Percentiles rank a stretch among this genome's conserved stretches.
phyloP scores from a whole-genome alignment of 176 grass and related monocot genomes.

The Melocanna baccifera region DNA sequence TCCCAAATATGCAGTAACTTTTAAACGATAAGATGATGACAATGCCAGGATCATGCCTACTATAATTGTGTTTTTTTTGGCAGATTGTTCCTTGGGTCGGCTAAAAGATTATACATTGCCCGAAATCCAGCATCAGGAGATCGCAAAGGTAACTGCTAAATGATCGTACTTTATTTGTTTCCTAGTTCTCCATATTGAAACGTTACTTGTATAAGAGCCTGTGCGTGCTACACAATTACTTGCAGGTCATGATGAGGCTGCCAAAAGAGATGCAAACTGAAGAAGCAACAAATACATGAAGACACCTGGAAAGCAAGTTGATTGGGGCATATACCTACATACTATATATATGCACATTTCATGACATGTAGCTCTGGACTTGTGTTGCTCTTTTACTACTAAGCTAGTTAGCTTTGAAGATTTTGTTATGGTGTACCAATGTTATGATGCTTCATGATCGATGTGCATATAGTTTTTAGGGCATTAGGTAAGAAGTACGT shows the following conservation, averaged over 20 bases:
- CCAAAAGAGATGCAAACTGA: slow-evolving; percentile 15
- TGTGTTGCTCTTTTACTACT: slow-evolving; percentile 7
- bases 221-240: not conserved
- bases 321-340: not conserved
- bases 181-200: not conserved
- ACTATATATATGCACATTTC: slow-evolving; percentile 14
- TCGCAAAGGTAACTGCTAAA: slow-evolving; percentile 38
- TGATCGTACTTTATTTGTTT: not conserved
- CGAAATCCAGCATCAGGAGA: slow-evolving; percentile 27
- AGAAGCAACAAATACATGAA: slow-evolving; percentile 37
- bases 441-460: not conserved
- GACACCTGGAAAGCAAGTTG: not conserved
- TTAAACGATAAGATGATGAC: not conserved
- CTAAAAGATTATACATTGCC: slow-evolving; percentile 75
- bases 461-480: slow-evolving; percentile 34
- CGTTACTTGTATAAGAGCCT: not conserved
- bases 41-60: not conserved
- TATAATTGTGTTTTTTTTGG: not conserved
- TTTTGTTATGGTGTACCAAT: not conserved
- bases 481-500: not conserved
- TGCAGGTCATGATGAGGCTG: slow-evolving; percentile 24
- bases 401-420: slow-evolving; percentile 1
- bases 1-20: not conserved
- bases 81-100: slow-evolving; percentile 69
- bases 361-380: not conserved